phyloP scores from a whole-genome alignment of 2,329 filamentous ascomycete species.

The Coniella lustricola region DNA sequence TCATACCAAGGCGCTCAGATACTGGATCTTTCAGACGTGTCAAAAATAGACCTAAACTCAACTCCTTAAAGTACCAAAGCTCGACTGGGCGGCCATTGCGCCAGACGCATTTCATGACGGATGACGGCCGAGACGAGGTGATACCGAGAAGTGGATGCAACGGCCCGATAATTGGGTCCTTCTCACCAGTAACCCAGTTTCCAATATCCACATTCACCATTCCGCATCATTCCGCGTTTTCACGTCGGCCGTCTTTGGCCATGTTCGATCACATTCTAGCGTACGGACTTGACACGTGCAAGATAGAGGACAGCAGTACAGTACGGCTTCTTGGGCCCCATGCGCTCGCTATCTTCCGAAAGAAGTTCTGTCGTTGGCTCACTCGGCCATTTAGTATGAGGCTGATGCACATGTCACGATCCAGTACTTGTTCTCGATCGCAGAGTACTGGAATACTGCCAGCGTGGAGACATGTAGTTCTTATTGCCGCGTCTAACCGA shows the following conservation, averaged over 20 bases:
- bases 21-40: not conserved
- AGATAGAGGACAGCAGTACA: too few relatives aligned
- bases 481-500: slow-evolving; percentile 8
- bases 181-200: not conserved
- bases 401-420: not conserved
- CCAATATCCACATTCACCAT: not conserved
- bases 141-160: not conserved
- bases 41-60: not conserved
- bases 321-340: too few relatives aligned
- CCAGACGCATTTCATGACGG: too few relatives aligned
- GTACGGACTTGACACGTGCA: not conserved
- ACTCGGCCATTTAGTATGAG: slow-evolving; percentile 3
- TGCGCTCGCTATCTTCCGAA: too few relatives aligned
- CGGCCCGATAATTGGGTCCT: not conserved
- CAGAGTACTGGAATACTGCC: not conserved
- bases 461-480: not conserved
- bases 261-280: not conserved
- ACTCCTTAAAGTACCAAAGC: not conserved
- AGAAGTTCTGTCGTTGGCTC: not conserved
- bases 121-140: too few relatives aligned
- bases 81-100: not conserved
- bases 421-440: not conserved
- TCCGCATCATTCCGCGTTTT: not conserved
- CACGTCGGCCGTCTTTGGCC: not conserved
- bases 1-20: not conserved